phyloP scores from a whole-genome alignment of 768 basidiomycete genomes.

The Lactarius quietus region DNA sequence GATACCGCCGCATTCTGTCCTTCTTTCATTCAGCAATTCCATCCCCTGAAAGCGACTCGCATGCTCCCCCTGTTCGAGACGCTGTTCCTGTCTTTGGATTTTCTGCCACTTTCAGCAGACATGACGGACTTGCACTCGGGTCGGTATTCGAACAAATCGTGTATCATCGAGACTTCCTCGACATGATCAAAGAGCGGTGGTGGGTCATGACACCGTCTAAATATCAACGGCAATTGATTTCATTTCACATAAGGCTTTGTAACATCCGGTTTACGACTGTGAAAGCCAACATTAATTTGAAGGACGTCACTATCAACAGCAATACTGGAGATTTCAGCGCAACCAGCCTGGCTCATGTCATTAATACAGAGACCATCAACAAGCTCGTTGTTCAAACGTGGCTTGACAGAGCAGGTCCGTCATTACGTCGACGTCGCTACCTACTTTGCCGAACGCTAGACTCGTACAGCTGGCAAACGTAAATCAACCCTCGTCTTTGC shows the following conservation, averaged over 20 bases:
- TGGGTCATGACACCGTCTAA: slow-evolving; percentile 29
- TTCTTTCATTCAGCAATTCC: slow-evolving; percentile 70
- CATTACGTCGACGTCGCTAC: not conserved
- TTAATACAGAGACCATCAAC: slow-evolving; percentile 80
- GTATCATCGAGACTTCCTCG: slow-evolving; percentile 85
- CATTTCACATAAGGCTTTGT: slow-evolving; percentile 57
- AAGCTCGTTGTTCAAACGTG: slow-evolving; percentile 76
- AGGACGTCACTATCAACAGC: slow-evolving; percentile 59
- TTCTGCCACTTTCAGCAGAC: slow-evolving; percentile 90
- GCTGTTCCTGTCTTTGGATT: slow-evolving; percentile 88
- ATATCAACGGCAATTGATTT: not conserved
- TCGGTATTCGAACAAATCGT: slow-evolving; percentile 89
- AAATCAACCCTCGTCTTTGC: slow-evolving; percentile 93
- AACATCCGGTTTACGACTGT: slow-evolving; percentile 84
- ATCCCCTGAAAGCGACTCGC: slow-evolving; percentile 45
- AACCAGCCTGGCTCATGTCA: slow-evolving; percentile 69
- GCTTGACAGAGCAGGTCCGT: slow-evolving; percentile 75
- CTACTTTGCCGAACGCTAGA: slow-evolving; percentile 9
- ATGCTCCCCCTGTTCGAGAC: slow-evolving; percentile 28
- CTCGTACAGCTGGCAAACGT: slow-evolving; percentile 44
- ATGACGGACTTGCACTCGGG: slow-evolving; percentile 86
- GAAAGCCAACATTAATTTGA: slow-evolving; percentile 66
- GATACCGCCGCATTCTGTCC: slow-evolving; percentile 82
- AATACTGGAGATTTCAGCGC: slow-evolving; percentile 79
- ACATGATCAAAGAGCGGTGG: slow-evolving; percentile 95